Base-by-base conservation (phyloP, 2,329 filamentous ascomycete species). In the Xylaria sp. region DNA sequence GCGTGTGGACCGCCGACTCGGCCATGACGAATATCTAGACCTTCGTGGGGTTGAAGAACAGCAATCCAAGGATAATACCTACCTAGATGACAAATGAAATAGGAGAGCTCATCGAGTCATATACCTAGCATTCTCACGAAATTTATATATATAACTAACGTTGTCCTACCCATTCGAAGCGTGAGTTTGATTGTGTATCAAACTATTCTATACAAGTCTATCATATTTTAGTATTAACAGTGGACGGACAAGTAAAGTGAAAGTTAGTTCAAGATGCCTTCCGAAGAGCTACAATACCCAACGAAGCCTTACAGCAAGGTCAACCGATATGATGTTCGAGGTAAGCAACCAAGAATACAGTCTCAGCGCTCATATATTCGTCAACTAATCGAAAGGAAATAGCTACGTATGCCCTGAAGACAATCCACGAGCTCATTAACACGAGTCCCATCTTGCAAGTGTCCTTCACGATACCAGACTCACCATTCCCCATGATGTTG, bases 401-500 rank as follows among this genome's bases (percentile, higher is more conserved):
- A 93, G 91, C 87, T 56, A 85, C 85, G 57, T 96, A 97, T 76
- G 88, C 92, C 63, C 85, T 91, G 57, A 83, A 87, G 54, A 87
- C 89, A 7, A 92, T 96, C 75, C 92, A 96, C 77, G 77, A 80
- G 65, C 91, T 96, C 74, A 83, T 97, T 79, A 94, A 95, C 79
- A 83, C 84, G 22, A 86, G 87, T n/a, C 88, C 87, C 42, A 86
- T 96, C 56, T 84, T 96, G 17, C 90, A 96, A 80, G 89, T 96
- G 73, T 93, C 92, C 69, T 96, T 96, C 84, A 87, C 85, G 57
- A 80, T 84, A 4, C 81, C 85, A 0, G 80, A 83, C 50, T 87
- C 89, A 60, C 89, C 91, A 0, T 96, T 94, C 75, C 92, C 93
- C 3, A 87, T 88, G 58, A 89, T 90, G 61, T 84, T 97, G 1